Conservation (phyloP, 495 filamentous ascomycete genomes). For the Penicillium dipodomyicola region DNA sequence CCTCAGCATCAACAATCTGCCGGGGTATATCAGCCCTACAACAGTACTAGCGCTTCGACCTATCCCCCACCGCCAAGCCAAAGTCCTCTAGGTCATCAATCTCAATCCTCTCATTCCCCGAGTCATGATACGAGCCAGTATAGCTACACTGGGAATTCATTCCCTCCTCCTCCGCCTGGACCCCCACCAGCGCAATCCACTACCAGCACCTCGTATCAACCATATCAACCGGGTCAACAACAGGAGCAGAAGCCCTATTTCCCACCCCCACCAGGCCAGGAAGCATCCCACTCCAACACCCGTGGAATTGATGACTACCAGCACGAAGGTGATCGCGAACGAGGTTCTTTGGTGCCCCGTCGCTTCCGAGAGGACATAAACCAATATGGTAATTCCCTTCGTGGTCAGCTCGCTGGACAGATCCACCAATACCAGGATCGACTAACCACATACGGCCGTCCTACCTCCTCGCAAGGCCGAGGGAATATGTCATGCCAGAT, state of each 20-base stretch:
- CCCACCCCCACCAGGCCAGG: slow-evolving; percentile 43
- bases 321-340: slow-evolving; percentile 33
- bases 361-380: slow-evolving; percentile 39
- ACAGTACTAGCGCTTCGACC: slow-evolving; percentile 3
- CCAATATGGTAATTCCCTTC: slow-evolving; percentile 37
- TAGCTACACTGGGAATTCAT: slow-evolving; percentile 40
- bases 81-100: slow-evolving; percentile 21
- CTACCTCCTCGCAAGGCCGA: slow-evolving; percentile 25
- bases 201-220: slow-evolving; percentile 28
- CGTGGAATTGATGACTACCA: slow-evolving; percentile 42
- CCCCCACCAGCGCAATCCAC: slow-evolving; percentile 28
- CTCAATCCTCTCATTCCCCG: slow-evolving; percentile 14
- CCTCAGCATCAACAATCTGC: slow-evolving; percentile 11
- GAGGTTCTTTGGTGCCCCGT: slow-evolving; percentile 31
- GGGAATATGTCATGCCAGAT: slow-evolving; percentile 64
- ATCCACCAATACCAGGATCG: slow-evolving; percentile 50
- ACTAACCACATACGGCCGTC: slow-evolving; percentile 29
- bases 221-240: slow-evolving; percentile 16
- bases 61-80: slow-evolving; percentile 15
- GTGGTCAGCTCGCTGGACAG: slow-evolving; percentile 46
- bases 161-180: slow-evolving; percentile 47
- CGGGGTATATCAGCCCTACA: not conserved
- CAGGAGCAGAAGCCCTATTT: slow-evolving; percentile 32
- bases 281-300: slow-evolving; percentile 30
- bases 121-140: slow-evolving; percentile 25